A percentile compares a stretch with the other conserved stretches of the same genome.
These are phyloP conservation scores for Collybiopsis confluens DNA, from an alignment of 768 basidiomycete species.

Conservation along the genomic window DNA sequence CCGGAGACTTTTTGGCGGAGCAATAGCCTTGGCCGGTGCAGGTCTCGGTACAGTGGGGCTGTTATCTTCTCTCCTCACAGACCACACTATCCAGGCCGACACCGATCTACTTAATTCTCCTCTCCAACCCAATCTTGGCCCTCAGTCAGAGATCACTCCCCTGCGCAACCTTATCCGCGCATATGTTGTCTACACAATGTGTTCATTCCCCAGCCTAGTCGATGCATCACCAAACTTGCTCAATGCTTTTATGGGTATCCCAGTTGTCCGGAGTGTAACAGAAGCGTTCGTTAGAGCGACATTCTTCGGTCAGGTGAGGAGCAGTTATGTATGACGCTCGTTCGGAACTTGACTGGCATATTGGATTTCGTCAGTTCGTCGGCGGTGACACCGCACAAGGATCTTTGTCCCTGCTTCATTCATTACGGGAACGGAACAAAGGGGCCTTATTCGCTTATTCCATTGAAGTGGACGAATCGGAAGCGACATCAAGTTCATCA, in stretches of 20 bases:
- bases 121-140: too few relatives aligned
- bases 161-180: slow-evolving; percentile 53
- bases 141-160: slow-evolving; percentile 4
- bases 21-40: background rate
- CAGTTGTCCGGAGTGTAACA: slow-evolving; percentile 61
- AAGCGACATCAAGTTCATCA: slow-evolving; percentile 31
- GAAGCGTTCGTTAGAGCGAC: slow-evolving; percentile 70
- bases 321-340: background rate
- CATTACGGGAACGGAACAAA: slow-evolving; percentile 62
- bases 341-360: background rate
- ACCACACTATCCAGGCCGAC: background rate
- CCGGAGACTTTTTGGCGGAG: background rate
- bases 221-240: slow-evolving; percentile 71
- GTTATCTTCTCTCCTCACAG: background rate
- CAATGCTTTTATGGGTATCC: slow-evolving; percentile 41
- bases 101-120: background rate
- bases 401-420: slow-evolving; percentile 58
- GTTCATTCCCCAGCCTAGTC: slow-evolving; percentile 72
- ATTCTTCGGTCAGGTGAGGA: slow-evolving; percentile 77
- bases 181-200: slow-evolving; percentile 80
- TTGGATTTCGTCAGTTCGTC: slow-evolving; percentile 57
- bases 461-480: slow-evolving; percentile 73
- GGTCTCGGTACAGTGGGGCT: background rate
- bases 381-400: slow-evolving; percentile 79
- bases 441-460: slow-evolving; percentile 81